Percentiles rank a stretch among this genome's conserved stretches.
phyloP scores from a whole-genome alignment of 2,329 filamentous ascomycete species.

The Cryphonectria parasitica region DNA sequence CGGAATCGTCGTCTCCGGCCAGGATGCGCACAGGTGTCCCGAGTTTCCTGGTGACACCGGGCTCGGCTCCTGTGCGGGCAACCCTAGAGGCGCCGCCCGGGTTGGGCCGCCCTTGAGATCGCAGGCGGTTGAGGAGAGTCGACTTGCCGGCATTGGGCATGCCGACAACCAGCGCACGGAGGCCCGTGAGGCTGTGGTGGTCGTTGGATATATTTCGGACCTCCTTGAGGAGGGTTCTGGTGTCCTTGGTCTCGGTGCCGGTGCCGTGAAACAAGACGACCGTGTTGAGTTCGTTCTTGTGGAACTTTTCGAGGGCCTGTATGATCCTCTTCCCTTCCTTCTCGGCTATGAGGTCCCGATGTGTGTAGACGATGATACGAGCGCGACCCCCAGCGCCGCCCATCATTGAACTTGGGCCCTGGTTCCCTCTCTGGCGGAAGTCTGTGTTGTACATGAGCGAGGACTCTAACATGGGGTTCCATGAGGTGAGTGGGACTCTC shows the following conservation, averaged over 20 bases:
- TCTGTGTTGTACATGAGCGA: slow-evolving; percentile 62
- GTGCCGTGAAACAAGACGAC: slow-evolving; percentile 39
- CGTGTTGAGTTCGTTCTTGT: slow-evolving; percentile 43
- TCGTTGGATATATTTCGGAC: slow-evolving; percentile 54
- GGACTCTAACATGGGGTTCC: slow-evolving; percentile 87
- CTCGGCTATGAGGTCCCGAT: slow-evolving; percentile 70
- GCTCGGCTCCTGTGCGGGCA: slow-evolving; percentile 81
- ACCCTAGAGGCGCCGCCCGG: slow-evolving; percentile 61
- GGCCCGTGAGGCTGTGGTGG: slow-evolving; percentile 71
- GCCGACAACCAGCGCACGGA: slow-evolving; percentile 84
- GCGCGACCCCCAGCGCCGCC: slow-evolving; percentile 54
- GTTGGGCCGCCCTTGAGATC: slow-evolving; percentile 63
- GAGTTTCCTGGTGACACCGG: slow-evolving; percentile 87
- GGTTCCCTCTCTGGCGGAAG: slow-evolving; percentile 21
- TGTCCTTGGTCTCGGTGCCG: slow-evolving; percentile 35
- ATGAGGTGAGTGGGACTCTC: slow-evolving; percentile 83
- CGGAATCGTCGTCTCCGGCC: slow-evolving; percentile 45
- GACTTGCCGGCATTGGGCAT: slow-evolving; percentile 99
- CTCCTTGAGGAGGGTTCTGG: slow-evolving; percentile 48
- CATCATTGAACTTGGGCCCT: slow-evolving; percentile 52
- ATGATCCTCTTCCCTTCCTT: slow-evolving; percentile 36
- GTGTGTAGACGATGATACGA: slow-evolving; percentile 88
- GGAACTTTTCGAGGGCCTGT: slow-evolving; percentile 42
- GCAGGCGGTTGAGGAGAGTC: slow-evolving; percentile 86
- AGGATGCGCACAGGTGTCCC: slow-evolving; percentile 80